These are phyloP conservation scores for Passiflora organensis DNA, from an alignment of 345 rosid genomes.

Conservation along the genomic window DNA sequence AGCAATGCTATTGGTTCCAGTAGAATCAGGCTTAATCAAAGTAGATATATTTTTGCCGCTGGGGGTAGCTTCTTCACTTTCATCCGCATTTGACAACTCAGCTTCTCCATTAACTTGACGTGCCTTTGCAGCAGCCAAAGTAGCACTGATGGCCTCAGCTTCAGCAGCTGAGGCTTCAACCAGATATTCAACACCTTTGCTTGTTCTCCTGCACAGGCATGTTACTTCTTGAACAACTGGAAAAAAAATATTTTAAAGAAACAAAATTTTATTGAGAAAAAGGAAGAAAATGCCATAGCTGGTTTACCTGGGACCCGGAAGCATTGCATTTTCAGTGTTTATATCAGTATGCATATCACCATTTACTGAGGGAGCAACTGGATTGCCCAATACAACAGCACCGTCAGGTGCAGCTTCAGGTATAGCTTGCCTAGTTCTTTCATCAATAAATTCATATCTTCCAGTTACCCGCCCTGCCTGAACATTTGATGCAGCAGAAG, in stretches of 20 bases:
- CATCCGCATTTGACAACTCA: conserved; percentile 81
- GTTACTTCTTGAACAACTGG: conserved; percentile 16
- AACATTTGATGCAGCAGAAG: conserved; percentile 68
- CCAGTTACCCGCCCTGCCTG: conserved; percentile 60
- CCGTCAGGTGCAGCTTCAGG: conserved; percentile 69
- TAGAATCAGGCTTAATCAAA: conserved; percentile 67
- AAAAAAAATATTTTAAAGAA: conserved; percentile 11
- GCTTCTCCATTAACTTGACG: conserved; percentile 87
- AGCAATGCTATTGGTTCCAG: conserved; percentile 45
- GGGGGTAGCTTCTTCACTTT: conserved; percentile 90
- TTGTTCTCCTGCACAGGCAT: conserved; percentile 55
- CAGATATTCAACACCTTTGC: conserved; percentile 89
- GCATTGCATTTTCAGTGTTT: conserved; percentile 89
- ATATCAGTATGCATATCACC: conserved; percentile 92
- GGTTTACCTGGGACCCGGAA: conserved; percentile 67
- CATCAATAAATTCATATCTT: conserved; percentile 77
- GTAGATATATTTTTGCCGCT: conserved; percentile 74
- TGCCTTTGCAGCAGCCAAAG: conserved; percentile 98
- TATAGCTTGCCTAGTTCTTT: conserved; percentile 62
- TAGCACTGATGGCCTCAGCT: conserved; percentile 97
- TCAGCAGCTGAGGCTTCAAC: conserved; percentile 99
- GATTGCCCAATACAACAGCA: conserved; percentile 79
- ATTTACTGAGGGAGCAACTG: conserved; percentile 93
- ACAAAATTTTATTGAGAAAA: neutral
- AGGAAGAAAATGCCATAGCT: conserved; percentile 5